Conservation (phyloP, 306 rosid species). For the Rubus parviflorus region DNA sequence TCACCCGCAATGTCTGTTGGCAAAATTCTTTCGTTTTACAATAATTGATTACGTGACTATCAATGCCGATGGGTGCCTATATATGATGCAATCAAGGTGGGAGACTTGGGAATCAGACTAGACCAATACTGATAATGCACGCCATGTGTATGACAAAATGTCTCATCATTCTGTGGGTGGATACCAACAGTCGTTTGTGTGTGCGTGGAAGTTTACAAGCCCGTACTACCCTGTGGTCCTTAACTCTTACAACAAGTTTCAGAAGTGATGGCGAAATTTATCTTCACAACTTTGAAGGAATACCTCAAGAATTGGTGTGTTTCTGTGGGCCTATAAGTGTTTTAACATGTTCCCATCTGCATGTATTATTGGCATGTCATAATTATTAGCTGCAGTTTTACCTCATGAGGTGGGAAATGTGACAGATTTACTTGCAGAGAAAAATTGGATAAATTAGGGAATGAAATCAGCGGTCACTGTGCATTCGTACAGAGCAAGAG, state of each 20-base stretch:
- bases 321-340: constrained; percentile 24
- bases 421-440: background rate
- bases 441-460: background rate
- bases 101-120: background rate
- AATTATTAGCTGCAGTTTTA: background rate
- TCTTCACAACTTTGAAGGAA: constrained; percentile 14
- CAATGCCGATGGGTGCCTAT: background rate
- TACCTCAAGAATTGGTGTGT: background rate
- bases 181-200: background rate
- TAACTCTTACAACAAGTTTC: background rate
- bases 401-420: background rate
- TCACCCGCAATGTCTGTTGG: too few relatives aligned
- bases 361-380: constrained; percentile 12
- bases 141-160: background rate
- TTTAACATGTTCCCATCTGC: background rate
- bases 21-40: background rate
- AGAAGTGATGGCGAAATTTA: constrained; percentile 31
- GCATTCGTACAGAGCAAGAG: constrained; percentile 3
- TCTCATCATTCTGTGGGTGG: background rate
- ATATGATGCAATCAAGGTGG: background rate
- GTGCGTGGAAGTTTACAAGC: constrained; percentile 14
- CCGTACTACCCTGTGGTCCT: constrained; percentile 23
- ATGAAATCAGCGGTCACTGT: background rate
- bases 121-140: background rate
- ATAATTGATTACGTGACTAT: background rate